These are phyloP conservation scores for Leishmania guyanensis DNA, from an alignment of 208 protist species.

Conservation along the genomic window DNA sequence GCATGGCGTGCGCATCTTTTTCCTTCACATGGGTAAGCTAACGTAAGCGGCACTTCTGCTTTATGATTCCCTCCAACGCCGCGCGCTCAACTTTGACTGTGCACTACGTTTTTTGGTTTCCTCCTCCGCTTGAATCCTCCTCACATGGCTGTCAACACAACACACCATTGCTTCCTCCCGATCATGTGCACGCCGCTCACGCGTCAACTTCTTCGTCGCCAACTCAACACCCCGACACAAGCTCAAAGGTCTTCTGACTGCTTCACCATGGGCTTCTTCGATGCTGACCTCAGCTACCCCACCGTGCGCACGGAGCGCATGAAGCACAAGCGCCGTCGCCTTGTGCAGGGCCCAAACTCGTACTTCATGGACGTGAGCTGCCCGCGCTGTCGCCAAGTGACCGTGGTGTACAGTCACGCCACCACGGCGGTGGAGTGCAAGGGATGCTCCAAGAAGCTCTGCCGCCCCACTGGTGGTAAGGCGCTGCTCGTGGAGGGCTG, in stretches of 20 bases:
- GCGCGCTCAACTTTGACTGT: background rate
- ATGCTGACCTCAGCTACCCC: conserved; percentile 98
- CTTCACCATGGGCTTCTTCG: conserved; percentile 89
- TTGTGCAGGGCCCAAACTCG: conserved; percentile 99
- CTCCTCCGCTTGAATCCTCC: background rate
- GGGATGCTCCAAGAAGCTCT: conserved; percentile 95
- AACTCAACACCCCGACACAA: background rate
- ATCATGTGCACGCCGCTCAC: background rate
- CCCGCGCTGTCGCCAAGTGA: conserved; percentile 95
- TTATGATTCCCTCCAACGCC: background rate
- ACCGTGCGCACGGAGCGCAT: conserved; percentile 92
- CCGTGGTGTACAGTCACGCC: conserved; percentile 98
- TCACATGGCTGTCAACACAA: background rate
- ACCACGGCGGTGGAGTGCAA: conserved; percentile 97
- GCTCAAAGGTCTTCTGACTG: background rate
- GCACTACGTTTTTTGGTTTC: background rate
- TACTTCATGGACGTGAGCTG: conserved; percentile 99
- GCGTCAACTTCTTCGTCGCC: background rate
- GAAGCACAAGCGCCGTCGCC: conserved; percentile 99
- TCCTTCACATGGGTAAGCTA: background rate
- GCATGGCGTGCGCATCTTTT: background rate
- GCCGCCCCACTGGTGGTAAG: conserved; percentile 98
- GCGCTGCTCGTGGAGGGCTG: conserved; percentile 96
- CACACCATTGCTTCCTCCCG: background rate
- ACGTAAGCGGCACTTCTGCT: background rate